Conservation (phyloP, 2,329 filamentous ascomycete genomes). For the Grosmannia serpens region DNA sequence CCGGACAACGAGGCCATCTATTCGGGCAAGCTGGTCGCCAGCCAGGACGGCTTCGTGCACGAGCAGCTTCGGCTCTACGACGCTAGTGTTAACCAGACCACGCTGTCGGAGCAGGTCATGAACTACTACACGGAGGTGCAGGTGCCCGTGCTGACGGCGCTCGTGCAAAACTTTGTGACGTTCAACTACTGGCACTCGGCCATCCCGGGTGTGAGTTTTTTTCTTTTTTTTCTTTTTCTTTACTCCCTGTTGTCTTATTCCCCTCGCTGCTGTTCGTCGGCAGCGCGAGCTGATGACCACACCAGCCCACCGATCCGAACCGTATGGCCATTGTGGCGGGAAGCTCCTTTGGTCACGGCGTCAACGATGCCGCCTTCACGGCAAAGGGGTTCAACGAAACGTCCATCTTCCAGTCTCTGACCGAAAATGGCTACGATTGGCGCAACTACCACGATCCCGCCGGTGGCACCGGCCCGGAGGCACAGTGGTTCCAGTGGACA, state of each 20-base stretch:
- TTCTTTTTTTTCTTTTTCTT: background rate
- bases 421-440: slow-evolving; percentile 28
- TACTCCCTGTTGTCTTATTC: background rate
- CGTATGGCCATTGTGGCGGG: slow-evolving; percentile 20
- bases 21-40: slow-evolving; percentile 9
- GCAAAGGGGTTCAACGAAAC: slow-evolving; percentile 18
- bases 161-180: slow-evolving; percentile 29
- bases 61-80: slow-evolving; percentile 26
- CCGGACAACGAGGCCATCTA: slow-evolving; percentile 22
- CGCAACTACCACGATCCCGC: slow-evolving; percentile 29
- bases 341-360: slow-evolving; percentile 19
- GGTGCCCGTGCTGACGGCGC: slow-evolving; percentile 26
- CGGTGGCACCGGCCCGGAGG: slow-evolving; percentile 26
- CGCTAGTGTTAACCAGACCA: slow-evolving; percentile 19
- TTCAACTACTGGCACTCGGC: slow-evolving; percentile 34
- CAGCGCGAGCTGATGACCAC: background rate
- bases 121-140: slow-evolving; percentile 31
- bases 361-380: slow-evolving; percentile 16
- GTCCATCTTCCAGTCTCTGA: slow-evolving; percentile 30
- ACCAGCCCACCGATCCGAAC: slow-evolving; percentile 30
- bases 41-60: slow-evolving; percentile 25
- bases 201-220: slow-evolving; percentile 25
- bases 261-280: background rate
- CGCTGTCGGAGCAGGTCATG: slow-evolving; percentile 25
- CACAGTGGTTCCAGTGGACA: slow-evolving; percentile 31